Conservation (phyloP, 2,329 filamentous ascomycete species). For the Penicillium expansum region DNA sequence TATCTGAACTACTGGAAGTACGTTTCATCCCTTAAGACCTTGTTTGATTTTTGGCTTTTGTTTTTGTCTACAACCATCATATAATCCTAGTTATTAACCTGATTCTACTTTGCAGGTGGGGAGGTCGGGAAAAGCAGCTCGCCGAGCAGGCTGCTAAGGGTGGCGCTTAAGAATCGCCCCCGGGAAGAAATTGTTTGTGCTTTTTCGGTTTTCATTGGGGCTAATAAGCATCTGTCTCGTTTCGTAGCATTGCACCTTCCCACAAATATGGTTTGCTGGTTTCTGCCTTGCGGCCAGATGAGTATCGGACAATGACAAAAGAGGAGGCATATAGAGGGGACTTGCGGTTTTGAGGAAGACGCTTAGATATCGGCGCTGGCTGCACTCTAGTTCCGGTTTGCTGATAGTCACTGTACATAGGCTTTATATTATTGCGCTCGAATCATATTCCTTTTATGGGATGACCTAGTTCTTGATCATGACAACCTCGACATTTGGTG, state of each 20-base stretch:
- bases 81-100: slow-evolving; percentile 8
- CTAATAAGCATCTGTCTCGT: slow-evolving; percentile 11
- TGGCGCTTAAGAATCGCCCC: slow-evolving; percentile 22
- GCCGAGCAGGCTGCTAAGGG: slow-evolving; percentile 36
- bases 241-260: slow-evolving; percentile 16
- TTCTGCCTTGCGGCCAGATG: slow-evolving; percentile 1
- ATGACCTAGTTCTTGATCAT: not conserved
- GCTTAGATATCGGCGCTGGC: slow-evolving; percentile 3
- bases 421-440: slow-evolving; percentile 15
- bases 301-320: slow-evolving; percentile 1
- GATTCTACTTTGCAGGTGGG: slow-evolving; percentile 34
- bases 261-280: slow-evolving; percentile 1
- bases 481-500: no score
- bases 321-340: slow-evolving; percentile 14
- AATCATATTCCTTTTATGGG: slow-evolving; percentile 7
- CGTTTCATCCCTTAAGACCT: slow-evolving; percentile 18
- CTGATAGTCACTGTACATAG: slow-evolving; percentile 23
- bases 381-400: not conserved
- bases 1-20: slow-evolving; percentile 61
- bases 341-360: slow-evolving; percentile 6
- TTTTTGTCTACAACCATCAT: not conserved
- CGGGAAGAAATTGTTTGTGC: slow-evolving; percentile 4
- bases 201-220: slow-evolving; percentile 10
- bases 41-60: not conserved
- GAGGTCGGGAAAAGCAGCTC: slow-evolving; percentile 42